Conservation (phyloP, 2,329 filamentous ascomycete species). For the Macrophomina pseudophaseolina region DNA sequence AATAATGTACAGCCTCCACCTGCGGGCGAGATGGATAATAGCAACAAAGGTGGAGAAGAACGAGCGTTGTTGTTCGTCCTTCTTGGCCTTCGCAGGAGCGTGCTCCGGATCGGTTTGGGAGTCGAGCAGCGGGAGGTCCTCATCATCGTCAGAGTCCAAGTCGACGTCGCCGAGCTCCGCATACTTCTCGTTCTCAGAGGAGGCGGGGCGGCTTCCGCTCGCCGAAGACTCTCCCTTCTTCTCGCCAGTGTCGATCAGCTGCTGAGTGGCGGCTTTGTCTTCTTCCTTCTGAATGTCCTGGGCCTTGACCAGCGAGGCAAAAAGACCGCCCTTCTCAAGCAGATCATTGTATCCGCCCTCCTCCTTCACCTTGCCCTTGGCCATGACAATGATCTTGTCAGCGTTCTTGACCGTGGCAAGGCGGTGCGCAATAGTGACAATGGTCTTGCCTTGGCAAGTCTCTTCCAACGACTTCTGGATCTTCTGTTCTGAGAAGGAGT, state of each 20-base stretch:
- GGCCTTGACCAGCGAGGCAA: conserved; percentile 38
- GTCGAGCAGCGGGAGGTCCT: conserved; percentile 16
- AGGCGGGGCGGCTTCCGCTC: background rate
- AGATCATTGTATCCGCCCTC: conserved; percentile 48
- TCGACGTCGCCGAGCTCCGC: conserved; percentile 3
- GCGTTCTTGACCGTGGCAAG: conserved; percentile 46
- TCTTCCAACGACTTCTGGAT: conserved; percentile 71
- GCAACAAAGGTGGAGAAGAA: conserved; percentile 10
- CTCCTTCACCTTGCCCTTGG: conserved; percentile 46
- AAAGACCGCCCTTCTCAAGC: conserved; percentile 44
- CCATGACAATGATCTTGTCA: conserved; percentile 49
- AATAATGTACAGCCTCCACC: conserved; percentile 2
- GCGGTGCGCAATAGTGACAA: conserved; percentile 49
- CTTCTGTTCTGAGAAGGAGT: conserved; percentile 56
- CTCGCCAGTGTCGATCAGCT: background rate
- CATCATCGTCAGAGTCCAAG: conserved; percentile 8
- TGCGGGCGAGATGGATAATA: background rate
- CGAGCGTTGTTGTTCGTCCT: conserved; percentile 7
- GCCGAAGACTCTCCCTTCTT: conserved; percentile 11
- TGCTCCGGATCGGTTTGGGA: background rate
- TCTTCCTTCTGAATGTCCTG: conserved; percentile 22
- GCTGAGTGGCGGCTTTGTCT: background rate
- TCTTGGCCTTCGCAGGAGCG: background rate
- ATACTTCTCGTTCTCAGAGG: background rate
- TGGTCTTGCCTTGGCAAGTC: conserved; percentile 50